Conservation (phyloP, 805 yeast genomes). For the Sugiyamaella chiloensis region DNA sequence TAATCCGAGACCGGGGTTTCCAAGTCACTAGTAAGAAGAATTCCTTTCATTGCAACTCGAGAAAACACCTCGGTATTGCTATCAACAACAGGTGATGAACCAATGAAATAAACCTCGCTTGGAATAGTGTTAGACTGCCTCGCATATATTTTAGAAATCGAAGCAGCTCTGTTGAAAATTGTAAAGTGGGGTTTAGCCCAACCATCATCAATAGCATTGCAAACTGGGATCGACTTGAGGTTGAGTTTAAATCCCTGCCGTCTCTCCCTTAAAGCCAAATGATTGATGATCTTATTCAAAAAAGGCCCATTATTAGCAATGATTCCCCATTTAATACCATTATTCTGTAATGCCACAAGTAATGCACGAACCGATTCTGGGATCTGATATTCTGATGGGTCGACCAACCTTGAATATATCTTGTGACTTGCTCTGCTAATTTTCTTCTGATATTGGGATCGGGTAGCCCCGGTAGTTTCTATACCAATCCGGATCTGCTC, state of each 20-base stretch:
- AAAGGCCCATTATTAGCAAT: slow-evolving; percentile 28
- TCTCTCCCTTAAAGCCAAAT: slow-evolving; percentile 5
- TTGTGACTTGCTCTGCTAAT: slow-evolving; percentile 3
- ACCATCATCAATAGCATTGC: slow-evolving; percentile 20
- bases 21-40: slow-evolving; percentile 15
- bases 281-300: slow-evolving; percentile 21
- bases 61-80: slow-evolving; percentile 1
- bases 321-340: slow-evolving; percentile 28
- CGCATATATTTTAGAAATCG: slow-evolving; percentile 16
- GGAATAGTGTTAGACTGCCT: slow-evolving; percentile 13
- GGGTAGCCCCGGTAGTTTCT: background rate
- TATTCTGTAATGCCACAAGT: slow-evolving; percentile 12
- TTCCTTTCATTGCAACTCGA: background rate
- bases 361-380: slow-evolving; percentile 17
- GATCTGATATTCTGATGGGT: slow-evolving; percentile 20
- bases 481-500: background rate
- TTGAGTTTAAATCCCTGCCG: background rate
- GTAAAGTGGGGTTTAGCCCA: slow-evolving; percentile 28
- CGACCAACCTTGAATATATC: slow-evolving; percentile 12
- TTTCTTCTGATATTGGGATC: background rate
- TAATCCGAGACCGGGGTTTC: too few relatives aligned
- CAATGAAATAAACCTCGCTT: slow-evolving; percentile 25
- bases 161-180: slow-evolving; percentile 25
- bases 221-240: slow-evolving; percentile 3
- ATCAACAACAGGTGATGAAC: slow-evolving; percentile 19